Conservation (phyloP, 345 rosid species). For the Eutrema yunnanense region DNA sequence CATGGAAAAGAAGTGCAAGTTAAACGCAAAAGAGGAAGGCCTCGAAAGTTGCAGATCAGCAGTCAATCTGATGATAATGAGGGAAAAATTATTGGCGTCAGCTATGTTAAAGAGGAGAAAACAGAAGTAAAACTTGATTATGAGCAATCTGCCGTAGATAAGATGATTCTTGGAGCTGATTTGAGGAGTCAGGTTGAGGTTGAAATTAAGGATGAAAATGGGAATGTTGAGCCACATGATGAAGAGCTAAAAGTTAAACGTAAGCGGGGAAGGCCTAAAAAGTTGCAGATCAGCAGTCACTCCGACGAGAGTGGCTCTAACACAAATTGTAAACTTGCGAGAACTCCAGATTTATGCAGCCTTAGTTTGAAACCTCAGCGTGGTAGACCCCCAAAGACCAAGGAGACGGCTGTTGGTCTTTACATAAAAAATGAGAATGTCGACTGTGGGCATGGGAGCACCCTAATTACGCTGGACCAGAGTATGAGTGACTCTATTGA, state of each 20-base stretch:
- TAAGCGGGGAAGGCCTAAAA: conserved; percentile 39
- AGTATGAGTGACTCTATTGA: conserved; percentile 18
- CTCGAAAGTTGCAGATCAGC: conserved; percentile 19
- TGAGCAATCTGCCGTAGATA: not conserved
- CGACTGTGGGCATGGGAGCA: conserved; percentile 25
- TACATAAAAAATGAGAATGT: conserved; percentile 10
- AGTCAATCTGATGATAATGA: not conserved
- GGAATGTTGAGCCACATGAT: not conserved
- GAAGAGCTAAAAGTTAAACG: conserved; percentile 7
- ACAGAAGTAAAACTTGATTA: conserved; percentile 1
- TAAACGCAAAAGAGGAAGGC: conserved; percentile 34
- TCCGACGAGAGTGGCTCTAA: not conserved
- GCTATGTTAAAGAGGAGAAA: not conserved
- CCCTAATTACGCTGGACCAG: conserved; percentile 14
- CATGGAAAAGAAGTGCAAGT: not conserved
- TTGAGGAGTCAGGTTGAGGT: not conserved
- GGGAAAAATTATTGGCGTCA: not conserved
- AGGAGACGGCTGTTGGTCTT: conserved; percentile 17
- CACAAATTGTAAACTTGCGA: conserved; percentile 1
- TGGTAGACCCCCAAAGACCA: conserved; percentile 37
- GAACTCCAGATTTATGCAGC: not conserved
- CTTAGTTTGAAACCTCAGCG: conserved; percentile 1
- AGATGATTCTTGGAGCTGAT: not conserved
- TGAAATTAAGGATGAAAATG: not conserved
- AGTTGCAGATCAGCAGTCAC: conserved; percentile 11